phyloP scores from a whole-genome alignment of 2,329 filamentous ascomycete species.

The Clarireedia monteithiana region DNA sequence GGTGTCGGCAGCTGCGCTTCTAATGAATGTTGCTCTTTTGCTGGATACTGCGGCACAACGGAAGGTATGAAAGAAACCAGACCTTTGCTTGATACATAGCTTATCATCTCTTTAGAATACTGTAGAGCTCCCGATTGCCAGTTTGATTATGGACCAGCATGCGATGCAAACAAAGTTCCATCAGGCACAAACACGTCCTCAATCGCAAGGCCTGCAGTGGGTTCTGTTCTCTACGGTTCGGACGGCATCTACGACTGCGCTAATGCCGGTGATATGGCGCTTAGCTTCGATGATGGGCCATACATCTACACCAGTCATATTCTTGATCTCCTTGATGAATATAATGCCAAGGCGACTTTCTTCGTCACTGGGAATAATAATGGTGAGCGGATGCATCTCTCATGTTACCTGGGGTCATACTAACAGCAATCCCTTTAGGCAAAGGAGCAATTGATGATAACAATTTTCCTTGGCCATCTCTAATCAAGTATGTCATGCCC shows the following conservation, averaged over 20 bases:
- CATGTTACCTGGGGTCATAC: not conserved
- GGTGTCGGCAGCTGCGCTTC: slow-evolving; percentile 9
- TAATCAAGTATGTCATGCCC: slow-evolving; percentile 5
- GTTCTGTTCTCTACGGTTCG: slow-evolving; percentile 48
- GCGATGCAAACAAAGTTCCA: slow-evolving; percentile 48
- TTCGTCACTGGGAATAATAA: slow-evolving; percentile 37
- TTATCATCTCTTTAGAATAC: slow-evolving; percentile 6
- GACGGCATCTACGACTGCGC: slow-evolving; percentile 48
- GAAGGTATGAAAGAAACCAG: not conserved
- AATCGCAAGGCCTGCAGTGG: slow-evolving; percentile 40
- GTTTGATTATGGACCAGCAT: slow-evolving; percentile 28
- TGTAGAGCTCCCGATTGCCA: slow-evolving; percentile 18
- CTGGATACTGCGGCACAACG: slow-evolving; percentile 10
- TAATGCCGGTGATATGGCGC: slow-evolving; percentile 51
- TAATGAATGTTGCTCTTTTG: slow-evolving; percentile 13
- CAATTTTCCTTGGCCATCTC: slow-evolving; percentile 34
- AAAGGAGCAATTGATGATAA: slow-evolving; percentile 48
- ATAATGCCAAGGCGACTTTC: slow-evolving; percentile 58
- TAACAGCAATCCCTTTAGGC: slow-evolving; percentile 18
- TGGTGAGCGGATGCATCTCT: not conserved
- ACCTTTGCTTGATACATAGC: not conserved
- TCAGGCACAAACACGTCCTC: slow-evolving; percentile 45
- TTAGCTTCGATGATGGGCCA: slow-evolving; percentile 63
- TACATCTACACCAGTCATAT: slow-evolving; percentile 53
- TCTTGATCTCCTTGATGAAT: slow-evolving; percentile 51